Conservation (phyloP, 306 rosid genomes). For the Morella rubra region DNA sequence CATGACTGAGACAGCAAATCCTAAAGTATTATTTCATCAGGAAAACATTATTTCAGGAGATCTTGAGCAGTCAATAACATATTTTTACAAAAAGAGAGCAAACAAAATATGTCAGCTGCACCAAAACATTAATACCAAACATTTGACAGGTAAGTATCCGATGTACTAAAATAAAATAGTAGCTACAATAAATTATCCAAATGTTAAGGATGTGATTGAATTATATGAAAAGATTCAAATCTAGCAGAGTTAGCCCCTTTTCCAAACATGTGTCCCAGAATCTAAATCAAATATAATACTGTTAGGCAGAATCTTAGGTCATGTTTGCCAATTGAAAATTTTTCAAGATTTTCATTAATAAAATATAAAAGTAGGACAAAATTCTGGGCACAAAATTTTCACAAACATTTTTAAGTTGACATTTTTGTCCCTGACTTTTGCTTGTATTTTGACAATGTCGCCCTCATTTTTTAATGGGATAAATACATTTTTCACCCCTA, state of each 20-base stretch:
- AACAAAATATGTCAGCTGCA: background rate
- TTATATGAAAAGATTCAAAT: slow-evolving; percentile 1
- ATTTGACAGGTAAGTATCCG: background rate
- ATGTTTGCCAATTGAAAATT: too few relatives aligned
- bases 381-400: too few relatives aligned
- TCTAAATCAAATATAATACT: too few relatives aligned
- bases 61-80: background rate
- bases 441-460: too few relatives aligned
- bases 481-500: too few relatives aligned
- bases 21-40: background rate
- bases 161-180: background rate
- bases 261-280: background rate
- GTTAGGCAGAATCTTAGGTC: too few relatives aligned
- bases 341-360: too few relatives aligned
- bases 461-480: too few relatives aligned
- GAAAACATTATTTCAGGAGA: slow-evolving; percentile 1
- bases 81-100: background rate
- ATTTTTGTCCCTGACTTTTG: too few relatives aligned
- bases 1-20: background rate
- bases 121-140: background rate
- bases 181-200: background rate
- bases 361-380: too few relatives aligned
- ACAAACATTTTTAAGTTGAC: too few relatives aligned
- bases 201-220: background rate
- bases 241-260: background rate